A percentile compares a stretch with the other conserved stretches of the same genome.
Evolutionary conservation across 129 eudicot species (phyloP).

Genomic region (Calendula officinalis): DNA sequence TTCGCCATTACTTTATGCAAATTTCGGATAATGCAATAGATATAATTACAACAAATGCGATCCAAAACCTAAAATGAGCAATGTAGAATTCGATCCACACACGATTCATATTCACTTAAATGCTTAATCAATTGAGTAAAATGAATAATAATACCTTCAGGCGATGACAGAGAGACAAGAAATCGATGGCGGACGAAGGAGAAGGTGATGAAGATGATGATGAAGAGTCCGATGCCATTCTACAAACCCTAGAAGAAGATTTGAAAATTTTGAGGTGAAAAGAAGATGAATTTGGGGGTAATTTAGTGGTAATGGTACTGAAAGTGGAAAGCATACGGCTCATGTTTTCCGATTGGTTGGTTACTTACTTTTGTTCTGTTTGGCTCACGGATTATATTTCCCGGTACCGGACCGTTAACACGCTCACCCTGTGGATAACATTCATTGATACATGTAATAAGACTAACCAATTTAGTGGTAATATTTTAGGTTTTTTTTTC

Average conservation of each 20-base stretch:
- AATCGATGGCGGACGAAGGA: constrained; percentile 81
- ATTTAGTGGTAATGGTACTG: constrained; percentile 10
- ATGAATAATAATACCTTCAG: constrained; percentile 54
- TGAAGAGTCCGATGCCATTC: constrained; percentile 54
- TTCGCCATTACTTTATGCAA: not conserved
- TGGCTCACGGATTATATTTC: not conserved
- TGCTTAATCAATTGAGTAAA: not conserved
- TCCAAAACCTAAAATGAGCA: not conserved
- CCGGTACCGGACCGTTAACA: not conserved
- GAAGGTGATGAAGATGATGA: constrained; percentile 44
- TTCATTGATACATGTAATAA: no score
- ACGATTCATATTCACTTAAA: not conserved
- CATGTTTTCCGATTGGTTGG: constrained; percentile 13
- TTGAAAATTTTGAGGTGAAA: not conserved
- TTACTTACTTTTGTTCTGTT: not conserved
- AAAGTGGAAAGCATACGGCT: constrained; percentile 30
- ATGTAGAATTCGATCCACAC: constrained; percentile 1
- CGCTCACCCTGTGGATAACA: no score
- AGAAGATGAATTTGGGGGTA: constrained; percentile 3
- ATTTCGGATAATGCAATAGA: not conserved
- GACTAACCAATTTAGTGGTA: no score
- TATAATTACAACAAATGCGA: not conserved
- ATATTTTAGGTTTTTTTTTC: no score
- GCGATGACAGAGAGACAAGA: constrained; percentile 79
- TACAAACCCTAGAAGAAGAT: constrained; percentile 43